phyloP scores from a whole-genome alignment of 306 rosid species.

The Cotoneaster glaucophyllus region DNA sequence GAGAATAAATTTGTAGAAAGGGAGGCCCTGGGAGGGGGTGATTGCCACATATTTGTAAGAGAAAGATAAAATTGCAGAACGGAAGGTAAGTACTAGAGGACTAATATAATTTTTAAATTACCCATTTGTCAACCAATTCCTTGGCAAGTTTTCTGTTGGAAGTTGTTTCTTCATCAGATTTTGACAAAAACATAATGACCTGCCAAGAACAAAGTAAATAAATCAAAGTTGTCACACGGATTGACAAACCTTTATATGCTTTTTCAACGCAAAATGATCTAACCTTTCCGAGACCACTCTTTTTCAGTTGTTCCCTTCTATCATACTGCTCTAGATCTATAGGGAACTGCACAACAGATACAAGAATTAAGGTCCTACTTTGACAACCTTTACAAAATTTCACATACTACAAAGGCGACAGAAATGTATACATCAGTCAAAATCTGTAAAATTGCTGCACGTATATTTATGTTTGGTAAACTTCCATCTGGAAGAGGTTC shows the following conservation, averaged over 20 bases:
- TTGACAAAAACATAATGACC: conserved; percentile 93
- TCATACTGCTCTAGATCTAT: conserved; percentile 86
- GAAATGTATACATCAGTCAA: conserved; percentile 63
- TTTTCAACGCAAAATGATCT: not conserved
- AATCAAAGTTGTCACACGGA: not conserved
- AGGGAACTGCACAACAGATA: conserved; percentile 61
- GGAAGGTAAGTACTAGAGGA: not conserved
- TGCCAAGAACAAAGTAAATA: conserved; percentile 23
- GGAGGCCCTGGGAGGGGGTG: not conserved
- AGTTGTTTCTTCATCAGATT: conserved; percentile 84
- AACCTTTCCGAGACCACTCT: conserved; percentile 97
- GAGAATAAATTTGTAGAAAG: not conserved
- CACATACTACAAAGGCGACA: conserved; percentile 7
- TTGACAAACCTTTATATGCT: not conserved
- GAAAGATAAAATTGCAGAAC: not conserved
- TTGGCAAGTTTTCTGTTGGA: conserved; percentile 80
- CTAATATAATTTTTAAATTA: conserved; percentile 14
- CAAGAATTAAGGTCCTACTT: conserved; percentile 15
- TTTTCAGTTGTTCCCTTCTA: conserved; percentile 90
- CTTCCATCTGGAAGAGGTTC: conserved; percentile 98
- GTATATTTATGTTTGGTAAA: conserved; percentile 80
- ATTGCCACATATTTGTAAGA: not conserved
- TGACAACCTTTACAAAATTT: conserved; percentile 2
- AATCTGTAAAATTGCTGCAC: conserved; percentile 75
- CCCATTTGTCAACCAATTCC: conserved; percentile 97